Conservation (phyloP, 2,329 filamentous ascomycete species). For the Cercospora berteroae region DNA sequence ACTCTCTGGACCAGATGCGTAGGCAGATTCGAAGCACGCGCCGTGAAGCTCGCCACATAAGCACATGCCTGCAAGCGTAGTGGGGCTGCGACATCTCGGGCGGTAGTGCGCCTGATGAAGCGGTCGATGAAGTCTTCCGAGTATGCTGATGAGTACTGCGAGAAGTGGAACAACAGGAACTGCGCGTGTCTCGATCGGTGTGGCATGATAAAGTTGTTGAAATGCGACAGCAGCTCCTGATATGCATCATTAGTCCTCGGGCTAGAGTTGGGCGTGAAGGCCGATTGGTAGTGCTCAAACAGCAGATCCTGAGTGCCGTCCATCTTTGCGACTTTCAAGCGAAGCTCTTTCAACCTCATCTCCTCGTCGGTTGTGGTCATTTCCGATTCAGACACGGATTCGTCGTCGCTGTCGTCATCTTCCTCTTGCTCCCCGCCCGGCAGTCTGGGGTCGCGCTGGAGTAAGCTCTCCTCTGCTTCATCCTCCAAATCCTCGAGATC, state of each 20-base stretch:
- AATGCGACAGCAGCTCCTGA: conserved; percentile 78
- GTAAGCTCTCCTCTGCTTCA: conserved; percentile 72
- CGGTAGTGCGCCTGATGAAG: conserved; percentile 72
- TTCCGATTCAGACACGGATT: conserved; percentile 66
- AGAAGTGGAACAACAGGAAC: conserved; percentile 94
- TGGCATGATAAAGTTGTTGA: conserved; percentile 81
- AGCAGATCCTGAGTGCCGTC: conserved; percentile 85
- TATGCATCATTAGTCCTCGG: conserved; percentile 70
- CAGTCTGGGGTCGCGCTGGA: conserved; percentile 49
- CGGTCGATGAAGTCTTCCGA: conserved; percentile 82
- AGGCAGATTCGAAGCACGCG: conserved; percentile 79
- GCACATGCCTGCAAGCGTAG: conserved; percentile 81
- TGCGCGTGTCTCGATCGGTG: conserved; percentile 91
- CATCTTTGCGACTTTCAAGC: conserved; percentile 83
- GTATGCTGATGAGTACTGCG: conserved; percentile 74
- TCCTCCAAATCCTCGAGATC: conserved; percentile 93
- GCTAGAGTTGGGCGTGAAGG: conserved; percentile 61
- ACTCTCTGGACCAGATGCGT: conserved; percentile 75
- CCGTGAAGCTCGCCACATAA: conserved; percentile 92
- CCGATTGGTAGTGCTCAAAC: conserved; percentile 75
- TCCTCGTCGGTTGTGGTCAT: conserved; percentile 57
- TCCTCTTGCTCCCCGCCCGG: conserved; percentile 52
- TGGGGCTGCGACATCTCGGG: conserved; percentile 75
- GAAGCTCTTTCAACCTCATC: conserved; percentile 66
- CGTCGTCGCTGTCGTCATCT: conserved; percentile 62